Evolutionary conservation across 2,329 filamentous ascomycete species (phyloP).

Genomic region (Salinomyces thailandicus): DNA sequence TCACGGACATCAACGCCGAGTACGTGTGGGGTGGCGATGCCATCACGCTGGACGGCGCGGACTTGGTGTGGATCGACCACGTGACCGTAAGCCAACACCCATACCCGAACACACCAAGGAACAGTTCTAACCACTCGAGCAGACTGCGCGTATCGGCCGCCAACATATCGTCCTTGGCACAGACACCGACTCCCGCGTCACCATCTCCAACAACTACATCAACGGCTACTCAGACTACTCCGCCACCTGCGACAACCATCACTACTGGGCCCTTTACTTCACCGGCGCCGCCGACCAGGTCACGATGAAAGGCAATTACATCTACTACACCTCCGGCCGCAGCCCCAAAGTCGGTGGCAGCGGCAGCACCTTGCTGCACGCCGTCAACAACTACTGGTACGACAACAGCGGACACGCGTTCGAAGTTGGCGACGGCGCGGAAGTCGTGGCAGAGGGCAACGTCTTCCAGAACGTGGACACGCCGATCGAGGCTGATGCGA

Average conservation of each 20-base stretch:
- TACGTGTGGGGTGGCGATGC: slow-evolving; percentile 32
- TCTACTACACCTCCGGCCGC: slow-evolving; percentile 49
- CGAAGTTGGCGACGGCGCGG: slow-evolving; percentile 32
- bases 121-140: too few species aligned
- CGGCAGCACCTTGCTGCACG: slow-evolving; percentile 48
- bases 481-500: slow-evolving; percentile 26
- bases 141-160: slow-evolving; percentile 48
- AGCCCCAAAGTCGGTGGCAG: slow-evolving; percentile 46
- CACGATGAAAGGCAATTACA: slow-evolving; percentile 51
- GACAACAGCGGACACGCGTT: slow-evolving; percentile 48
- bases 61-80: slow-evolving; percentile 30
- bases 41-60: slow-evolving; percentile 27
- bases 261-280: slow-evolving; percentile 52
- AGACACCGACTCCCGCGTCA: slow-evolving; percentile 44
- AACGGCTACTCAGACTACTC: slow-evolving; percentile 46
- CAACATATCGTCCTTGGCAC: slow-evolving; percentile 52
- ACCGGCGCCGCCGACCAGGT: slow-evolving; percentile 46
- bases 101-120: too few species aligned
- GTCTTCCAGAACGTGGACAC: slow-evolving; percentile 46
- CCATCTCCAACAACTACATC: slow-evolving; percentile 51
- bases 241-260: slow-evolving; percentile 47
- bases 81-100: slow-evolving; percentile 31
- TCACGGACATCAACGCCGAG: slow-evolving; percentile 29
- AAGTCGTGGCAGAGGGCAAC: slow-evolving; percentile 48
- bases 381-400: slow-evolving; percentile 53